phyloP scores from a whole-genome alignment of 1,139 yeast genomes.

The Sugiyamaella neomexicana region DNA sequence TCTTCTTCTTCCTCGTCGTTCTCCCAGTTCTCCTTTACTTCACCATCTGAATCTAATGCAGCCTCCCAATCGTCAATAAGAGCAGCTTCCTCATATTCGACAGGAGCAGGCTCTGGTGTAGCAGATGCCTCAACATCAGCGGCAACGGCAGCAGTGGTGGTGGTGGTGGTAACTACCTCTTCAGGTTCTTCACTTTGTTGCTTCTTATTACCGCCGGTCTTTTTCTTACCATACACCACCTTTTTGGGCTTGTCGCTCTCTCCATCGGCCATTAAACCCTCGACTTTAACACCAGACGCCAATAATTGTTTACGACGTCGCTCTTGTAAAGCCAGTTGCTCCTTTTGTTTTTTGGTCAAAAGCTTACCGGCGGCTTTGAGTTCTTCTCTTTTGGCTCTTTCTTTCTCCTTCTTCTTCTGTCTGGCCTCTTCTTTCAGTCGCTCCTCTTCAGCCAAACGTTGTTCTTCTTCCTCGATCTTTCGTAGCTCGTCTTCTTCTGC shows the following conservation, averaged over 20 bases:
- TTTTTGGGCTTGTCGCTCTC: slow-evolving; percentile 61
- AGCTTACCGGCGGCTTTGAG: slow-evolving; percentile 86
- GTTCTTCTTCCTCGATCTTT: slow-evolving; percentile 64
- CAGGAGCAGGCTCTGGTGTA: slow-evolving; percentile 7
- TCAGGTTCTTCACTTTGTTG: slow-evolving; percentile 32
- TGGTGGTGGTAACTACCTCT: slow-evolving; percentile 42
- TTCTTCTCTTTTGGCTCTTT: slow-evolving; percentile 80
- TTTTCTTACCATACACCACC: slow-evolving; percentile 75
- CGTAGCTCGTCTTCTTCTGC: slow-evolving; percentile 57
- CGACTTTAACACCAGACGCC: slow-evolving; percentile 70
- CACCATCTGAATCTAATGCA: slow-evolving; percentile 42
- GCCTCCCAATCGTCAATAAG: slow-evolving; percentile 44
- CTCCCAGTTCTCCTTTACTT: slow-evolving; percentile 39
- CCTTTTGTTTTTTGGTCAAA: slow-evolving; percentile 87
- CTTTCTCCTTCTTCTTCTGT: slow-evolving; percentile 68
- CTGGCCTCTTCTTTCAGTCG: slow-evolving; percentile 69
- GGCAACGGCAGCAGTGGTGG: slow-evolving; percentile 44
- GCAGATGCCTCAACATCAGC: slow-evolving; percentile 33
- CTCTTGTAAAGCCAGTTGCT: slow-evolving; percentile 82
- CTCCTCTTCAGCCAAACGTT: slow-evolving; percentile 51
- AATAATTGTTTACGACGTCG: slow-evolving; percentile 86
- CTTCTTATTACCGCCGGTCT: slow-evolving; percentile 45
- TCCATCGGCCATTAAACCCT: slow-evolving; percentile 54
- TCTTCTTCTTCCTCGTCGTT: slow-evolving; percentile 36
- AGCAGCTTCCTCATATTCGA: slow-evolving; percentile 37